Conservation (phyloP, 2,329 filamentous ascomycete species). For the Trichophyton schoenleinii region DNA sequence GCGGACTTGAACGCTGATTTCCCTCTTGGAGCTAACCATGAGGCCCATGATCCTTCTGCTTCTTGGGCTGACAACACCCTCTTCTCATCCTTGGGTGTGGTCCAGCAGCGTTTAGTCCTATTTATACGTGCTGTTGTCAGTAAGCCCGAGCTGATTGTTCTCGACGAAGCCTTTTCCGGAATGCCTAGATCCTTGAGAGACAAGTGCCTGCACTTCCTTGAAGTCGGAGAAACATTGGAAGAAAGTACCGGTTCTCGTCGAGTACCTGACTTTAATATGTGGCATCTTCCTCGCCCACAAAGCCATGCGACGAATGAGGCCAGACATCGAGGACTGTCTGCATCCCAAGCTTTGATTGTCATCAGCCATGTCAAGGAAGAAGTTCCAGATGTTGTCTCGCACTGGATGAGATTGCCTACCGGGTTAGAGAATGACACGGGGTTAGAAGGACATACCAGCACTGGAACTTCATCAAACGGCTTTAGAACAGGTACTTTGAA, state of each 20-base stretch:
- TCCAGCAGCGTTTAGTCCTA: slow-evolving; percentile 63
- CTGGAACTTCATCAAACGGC: not conserved
- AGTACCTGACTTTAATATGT: slow-evolving; percentile 1
- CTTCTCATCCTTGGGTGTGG: slow-evolving; percentile 48
- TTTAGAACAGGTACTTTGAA: slow-evolving; percentile 10
- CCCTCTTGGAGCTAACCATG: not conserved
- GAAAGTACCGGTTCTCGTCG: slow-evolving; percentile 15
- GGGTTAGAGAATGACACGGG: slow-evolving; percentile 4
- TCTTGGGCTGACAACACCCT: slow-evolving; percentile 35
- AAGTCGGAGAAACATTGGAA: slow-evolving; percentile 42
- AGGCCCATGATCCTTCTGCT: not conserved
- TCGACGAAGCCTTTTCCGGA: slow-evolving; percentile 80
- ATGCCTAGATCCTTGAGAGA: slow-evolving; percentile 74
- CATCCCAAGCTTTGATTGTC: slow-evolving; percentile 71
- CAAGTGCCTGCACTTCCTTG: slow-evolving; percentile 73
- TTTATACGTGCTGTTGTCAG: slow-evolving; percentile 75
- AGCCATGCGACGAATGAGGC: slow-evolving; percentile 7
- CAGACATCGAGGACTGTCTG: slow-evolving; percentile 44
- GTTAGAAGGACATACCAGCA: not conserved
- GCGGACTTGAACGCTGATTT: slow-evolving; percentile 49
- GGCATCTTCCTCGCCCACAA: slow-evolving; percentile 9
- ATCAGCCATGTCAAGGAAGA: slow-evolving; percentile 87
- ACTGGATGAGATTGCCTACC: slow-evolving; percentile 71
- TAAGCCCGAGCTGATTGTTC: slow-evolving; percentile 64
- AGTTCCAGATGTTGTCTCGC: slow-evolving; percentile 66